phyloP scores from a whole-genome alignment of 116 monocot species.

The Iris pallida region DNA sequence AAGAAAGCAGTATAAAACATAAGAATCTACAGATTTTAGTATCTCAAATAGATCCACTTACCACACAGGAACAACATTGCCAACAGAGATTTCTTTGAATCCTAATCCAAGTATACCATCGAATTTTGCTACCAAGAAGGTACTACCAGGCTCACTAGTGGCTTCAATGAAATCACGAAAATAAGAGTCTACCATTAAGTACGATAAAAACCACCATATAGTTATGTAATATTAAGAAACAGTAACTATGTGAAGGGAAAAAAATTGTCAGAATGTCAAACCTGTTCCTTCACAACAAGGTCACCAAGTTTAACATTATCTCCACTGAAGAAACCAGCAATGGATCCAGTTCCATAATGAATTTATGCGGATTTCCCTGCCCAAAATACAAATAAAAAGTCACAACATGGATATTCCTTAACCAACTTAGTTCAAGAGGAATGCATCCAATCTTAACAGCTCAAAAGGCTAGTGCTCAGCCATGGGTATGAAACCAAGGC shows the following conservation, averaged over 20 bases:
- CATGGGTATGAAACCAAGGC: no score
- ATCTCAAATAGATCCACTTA: constrained; percentile 5
- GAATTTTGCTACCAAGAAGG: constrained; percentile 47
- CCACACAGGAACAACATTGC: constrained; percentile 41
- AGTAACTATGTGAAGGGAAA: constrained; percentile 2
- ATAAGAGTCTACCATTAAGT: neutral
- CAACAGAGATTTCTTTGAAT: constrained; percentile 56
- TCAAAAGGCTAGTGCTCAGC: no score
- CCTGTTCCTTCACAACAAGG: constrained; percentile 70
- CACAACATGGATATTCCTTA: neutral
- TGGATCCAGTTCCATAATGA: constrained; percentile 51
- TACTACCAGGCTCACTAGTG: constrained; percentile 37
- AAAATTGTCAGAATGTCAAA: constrained; percentile 4
- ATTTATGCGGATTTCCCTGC: constrained; percentile 61
- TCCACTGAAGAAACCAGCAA: constrained; percentile 48
- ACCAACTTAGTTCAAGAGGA: no score
- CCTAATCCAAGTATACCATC: constrained; percentile 59
- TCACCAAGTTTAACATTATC: constrained; percentile 46
- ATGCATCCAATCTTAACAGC: no score
- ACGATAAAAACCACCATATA: neutral
- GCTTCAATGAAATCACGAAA: constrained; percentile 31
- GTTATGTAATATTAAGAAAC: no score
- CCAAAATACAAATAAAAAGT: neutral
- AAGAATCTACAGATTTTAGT: no score
- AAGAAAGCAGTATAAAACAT: no score